A percentile compares a stretch with the other conserved stretches of the same genome.
Evolutionary conservation across 1,284 basidiomycete species (phyloP).

Genomic region (Cronartium quercuum): DNA sequence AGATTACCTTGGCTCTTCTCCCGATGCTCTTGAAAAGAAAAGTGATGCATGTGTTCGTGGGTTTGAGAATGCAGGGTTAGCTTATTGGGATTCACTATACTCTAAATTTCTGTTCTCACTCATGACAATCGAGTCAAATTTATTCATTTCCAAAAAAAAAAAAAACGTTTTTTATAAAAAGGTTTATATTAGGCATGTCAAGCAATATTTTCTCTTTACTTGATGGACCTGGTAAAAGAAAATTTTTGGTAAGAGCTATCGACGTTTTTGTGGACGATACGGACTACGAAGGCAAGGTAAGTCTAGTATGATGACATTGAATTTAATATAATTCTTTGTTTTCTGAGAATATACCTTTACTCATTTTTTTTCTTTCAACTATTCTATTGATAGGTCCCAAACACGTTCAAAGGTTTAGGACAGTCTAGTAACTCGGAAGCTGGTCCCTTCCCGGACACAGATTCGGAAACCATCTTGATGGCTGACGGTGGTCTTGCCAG

Average conservation of each 20-base stretch:
- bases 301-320: no score
- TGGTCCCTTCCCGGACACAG: slow-evolving; percentile 6
- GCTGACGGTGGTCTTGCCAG: slow-evolving; percentile 23
- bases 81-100: neutral
- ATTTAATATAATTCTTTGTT: no score
- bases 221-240: slow-evolving; percentile 13
- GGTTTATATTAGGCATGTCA: slow-evolving; percentile 36
- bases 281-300: slow-evolving; percentile 34
- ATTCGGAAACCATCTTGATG: slow-evolving; percentile 26
- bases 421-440: neutral
- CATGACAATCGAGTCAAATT: no score
- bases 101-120: neutral
- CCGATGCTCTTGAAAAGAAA: neutral
- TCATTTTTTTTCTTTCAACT: neutral
- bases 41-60: slow-evolving; percentile 16
- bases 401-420: slow-evolving; percentile 28
- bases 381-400: slow-evolving; percentile 15
- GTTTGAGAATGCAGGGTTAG: slow-evolving; percentile 37
- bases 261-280: slow-evolving; percentile 2
- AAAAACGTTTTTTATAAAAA: neutral
- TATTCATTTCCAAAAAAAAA: neutral
- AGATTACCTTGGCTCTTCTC: slow-evolving; percentile 17
- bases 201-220: slow-evolving; percentile 20
- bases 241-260: neutral
- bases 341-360: neutral